phyloP scores from a whole-genome alignment of 2,329 filamentous ascomycete species.

The Pezicula radicicola region DNA sequence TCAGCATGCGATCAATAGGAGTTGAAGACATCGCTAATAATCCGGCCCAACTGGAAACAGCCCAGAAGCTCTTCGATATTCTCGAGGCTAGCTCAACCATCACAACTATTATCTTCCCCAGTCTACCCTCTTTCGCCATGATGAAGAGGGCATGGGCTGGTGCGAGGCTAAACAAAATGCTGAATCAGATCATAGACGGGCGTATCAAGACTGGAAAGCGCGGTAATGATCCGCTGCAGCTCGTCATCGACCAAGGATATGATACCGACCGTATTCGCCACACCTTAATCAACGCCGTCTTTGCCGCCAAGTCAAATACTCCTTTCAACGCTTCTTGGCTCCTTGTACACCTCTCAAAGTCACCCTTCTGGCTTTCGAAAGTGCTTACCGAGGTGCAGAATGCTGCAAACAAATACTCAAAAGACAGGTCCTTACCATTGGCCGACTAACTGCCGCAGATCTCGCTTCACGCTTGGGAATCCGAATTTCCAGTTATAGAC shows the following conservation, averaged over 20 bases:
- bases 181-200: conserved; percentile 44
- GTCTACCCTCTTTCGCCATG: conserved; percentile 42
- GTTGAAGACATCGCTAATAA: conserved; percentile 50
- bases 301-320: conserved; percentile 55
- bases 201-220: conserved; percentile 38
- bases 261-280: conserved; percentile 34
- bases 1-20: conserved; percentile 56
- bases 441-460: conserved; percentile 35
- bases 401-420: conserved; percentile 40
- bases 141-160: conserved; percentile 42
- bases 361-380: conserved; percentile 42
- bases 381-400: conserved; percentile 44
- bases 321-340: conserved; percentile 53
- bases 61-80: conserved; percentile 41
- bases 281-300: conserved; percentile 41
- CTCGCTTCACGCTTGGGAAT: conserved; percentile 51
- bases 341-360: conserved; percentile 44
- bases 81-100: conserved; percentile 43
- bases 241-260: conserved; percentile 49
- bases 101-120: conserved; percentile 48
- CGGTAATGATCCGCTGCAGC: conserved; percentile 49
- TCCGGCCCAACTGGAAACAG: conserved; percentile 35
- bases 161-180: conserved; percentile 43
- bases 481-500: conserved; percentile 49
- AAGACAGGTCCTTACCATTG: conserved; percentile 1